These are phyloP conservation scores for Triadica sebifera DNA, from an alignment of 345 rosid species.

Conservation along the genomic window DNA sequence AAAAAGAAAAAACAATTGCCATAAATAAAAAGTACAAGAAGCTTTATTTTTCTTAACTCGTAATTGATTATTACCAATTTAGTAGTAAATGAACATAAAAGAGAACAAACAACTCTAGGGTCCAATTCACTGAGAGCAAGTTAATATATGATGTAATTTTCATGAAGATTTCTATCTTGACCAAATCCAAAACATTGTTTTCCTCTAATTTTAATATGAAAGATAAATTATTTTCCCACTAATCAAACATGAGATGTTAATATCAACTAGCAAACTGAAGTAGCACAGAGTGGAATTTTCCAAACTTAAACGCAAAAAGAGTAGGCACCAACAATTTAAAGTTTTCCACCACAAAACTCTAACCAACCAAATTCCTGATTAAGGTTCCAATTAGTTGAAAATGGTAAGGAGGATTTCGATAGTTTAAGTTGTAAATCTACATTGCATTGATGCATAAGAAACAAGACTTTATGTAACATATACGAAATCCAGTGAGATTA, in stretches of 20 bases:
- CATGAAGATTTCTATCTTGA: not conserved
- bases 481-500: conserved; percentile 29
- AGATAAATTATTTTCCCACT: not conserved
- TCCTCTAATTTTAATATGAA: not conserved
- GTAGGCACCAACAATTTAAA: not conserved
- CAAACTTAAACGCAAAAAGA: not conserved
- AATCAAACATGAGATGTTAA: not conserved
- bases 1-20: no score
- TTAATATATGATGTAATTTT: not conserved
- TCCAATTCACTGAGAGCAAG: not conserved
- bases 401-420: not conserved
- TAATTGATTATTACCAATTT: no score
- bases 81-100: no score
- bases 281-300: not conserved
- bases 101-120: no score
- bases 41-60: no score
- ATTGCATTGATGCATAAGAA: not conserved
- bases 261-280: not conserved
- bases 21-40: no score
- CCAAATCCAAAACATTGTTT: not conserved
- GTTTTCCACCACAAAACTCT: not conserved
- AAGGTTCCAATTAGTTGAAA: conserved; percentile 10
- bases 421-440: not conserved
- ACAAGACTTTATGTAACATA: conserved; percentile 38
- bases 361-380: not conserved